These are phyloP conservation scores for Omphalotus guepiniiformis DNA, from an alignment of 768 basidiomycete species.

Conservation along the genomic window DNA sequence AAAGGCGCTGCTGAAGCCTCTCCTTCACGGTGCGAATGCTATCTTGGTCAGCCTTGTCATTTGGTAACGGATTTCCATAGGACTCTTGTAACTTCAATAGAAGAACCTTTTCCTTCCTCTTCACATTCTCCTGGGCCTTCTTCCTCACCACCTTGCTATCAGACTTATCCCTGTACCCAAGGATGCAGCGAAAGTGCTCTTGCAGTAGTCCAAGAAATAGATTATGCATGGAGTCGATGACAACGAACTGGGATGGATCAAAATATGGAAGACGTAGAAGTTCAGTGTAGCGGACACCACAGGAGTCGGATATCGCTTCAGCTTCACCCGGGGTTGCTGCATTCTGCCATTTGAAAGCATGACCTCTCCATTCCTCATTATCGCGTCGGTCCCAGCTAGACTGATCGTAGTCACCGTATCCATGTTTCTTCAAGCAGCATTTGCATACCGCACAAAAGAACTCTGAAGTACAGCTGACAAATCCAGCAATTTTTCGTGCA, in stretches of 20 bases:
- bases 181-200: constrained; percentile 18
- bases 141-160: not conserved
- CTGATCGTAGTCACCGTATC: not conserved
- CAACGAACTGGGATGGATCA: constrained; percentile 16
- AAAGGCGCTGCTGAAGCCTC: too few relatives aligned
- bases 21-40: too few relatives aligned
- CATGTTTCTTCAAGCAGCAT: not conserved
- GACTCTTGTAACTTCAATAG: not conserved
- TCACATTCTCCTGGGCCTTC: not conserved
- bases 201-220: constrained; percentile 19
- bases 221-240: constrained; percentile 26
- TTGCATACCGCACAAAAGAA: constrained; percentile 4
- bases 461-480: constrained; percentile 7
- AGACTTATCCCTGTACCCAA: constrained; percentile 13
- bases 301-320: not conserved
- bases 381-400: not conserved
- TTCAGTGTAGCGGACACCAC: not conserved
- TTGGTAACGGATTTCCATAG: not conserved
- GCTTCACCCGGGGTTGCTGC: not conserved
- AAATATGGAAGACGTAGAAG: constrained; percentile 18
- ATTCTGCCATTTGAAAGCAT: not conserved
- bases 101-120: too few relatives aligned
- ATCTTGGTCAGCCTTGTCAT: too few relatives aligned
- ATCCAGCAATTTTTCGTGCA: constrained; percentile 19
- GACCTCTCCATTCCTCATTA: not conserved